A percentile compares a stretch with the other conserved stretches of the same genome.
phyloP scores from a whole-genome alignment of 441 rosid species.

The Omphalea diandra region DNA sequence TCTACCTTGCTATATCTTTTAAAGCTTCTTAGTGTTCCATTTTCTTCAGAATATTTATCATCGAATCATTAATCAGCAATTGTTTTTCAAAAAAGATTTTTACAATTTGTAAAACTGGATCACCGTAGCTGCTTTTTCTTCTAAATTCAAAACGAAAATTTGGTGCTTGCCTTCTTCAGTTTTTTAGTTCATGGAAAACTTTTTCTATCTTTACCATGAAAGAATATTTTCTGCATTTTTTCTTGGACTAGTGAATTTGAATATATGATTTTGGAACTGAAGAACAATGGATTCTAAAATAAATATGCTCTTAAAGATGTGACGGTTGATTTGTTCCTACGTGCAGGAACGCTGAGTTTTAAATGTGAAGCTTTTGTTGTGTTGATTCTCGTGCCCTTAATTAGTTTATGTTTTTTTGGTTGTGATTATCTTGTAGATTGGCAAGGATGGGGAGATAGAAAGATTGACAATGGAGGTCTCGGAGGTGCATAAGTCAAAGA shows the following conservation, averaged over 20 bases:
- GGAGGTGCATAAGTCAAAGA: constrained; percentile 80
- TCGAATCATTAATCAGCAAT: no score
- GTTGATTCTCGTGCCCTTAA: neutral
- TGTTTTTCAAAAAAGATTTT: no score
- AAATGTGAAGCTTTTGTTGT: neutral
- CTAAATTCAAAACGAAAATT: no score
- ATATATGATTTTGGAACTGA: neutral
- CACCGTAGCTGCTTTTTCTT: no score
- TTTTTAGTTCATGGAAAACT: neutral
- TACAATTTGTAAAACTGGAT: no score
- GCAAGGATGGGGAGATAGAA: constrained; percentile 81
- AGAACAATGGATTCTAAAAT: neutral
- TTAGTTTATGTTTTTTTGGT: neutral
- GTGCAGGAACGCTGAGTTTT: neutral
- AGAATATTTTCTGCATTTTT: no score
- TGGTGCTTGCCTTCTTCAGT: neutral
- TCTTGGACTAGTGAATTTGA: neutral
- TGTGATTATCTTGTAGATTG: constrained; percentile 45
- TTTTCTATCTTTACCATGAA: no score
- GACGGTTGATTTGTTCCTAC: neutral
- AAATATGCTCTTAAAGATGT: neutral
- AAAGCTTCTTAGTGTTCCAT: neutral
- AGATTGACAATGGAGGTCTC: constrained; percentile 62
- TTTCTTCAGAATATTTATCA: no score
- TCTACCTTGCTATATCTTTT: neutral